Evolutionary conservation across 2,329 filamentous ascomycete genomes (phyloP).

Genomic region (Plenodomus biglobosus): DNA sequence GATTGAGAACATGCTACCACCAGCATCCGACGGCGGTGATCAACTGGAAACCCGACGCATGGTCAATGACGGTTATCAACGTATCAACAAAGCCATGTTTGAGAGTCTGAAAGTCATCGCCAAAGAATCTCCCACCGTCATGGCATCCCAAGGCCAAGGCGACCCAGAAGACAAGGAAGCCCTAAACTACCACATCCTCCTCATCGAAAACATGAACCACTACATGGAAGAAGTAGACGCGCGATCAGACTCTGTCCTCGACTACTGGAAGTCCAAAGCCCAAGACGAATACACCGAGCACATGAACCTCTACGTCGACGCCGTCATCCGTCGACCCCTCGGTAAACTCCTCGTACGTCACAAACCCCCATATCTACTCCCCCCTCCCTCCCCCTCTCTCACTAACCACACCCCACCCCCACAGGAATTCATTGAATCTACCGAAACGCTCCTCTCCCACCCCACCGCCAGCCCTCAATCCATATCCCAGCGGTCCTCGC

Average conservation of each 20-base stretch:
- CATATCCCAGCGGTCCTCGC: constrained; percentile 78
- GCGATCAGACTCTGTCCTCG: constrained; percentile 71
- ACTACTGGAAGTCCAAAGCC: constrained; percentile 80
- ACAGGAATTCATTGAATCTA: constrained; percentile 82
- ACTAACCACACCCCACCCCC: not conserved
- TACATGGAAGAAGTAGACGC: constrained; percentile 89
- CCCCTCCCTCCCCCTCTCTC: too few species aligned
- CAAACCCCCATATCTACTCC: too few species aligned
- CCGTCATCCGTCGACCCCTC: constrained; percentile 84
- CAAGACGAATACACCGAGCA: constrained; percentile 80
- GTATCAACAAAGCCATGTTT: constrained; percentile 93
- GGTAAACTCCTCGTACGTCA: constrained; percentile 73
- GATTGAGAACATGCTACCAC: constrained; percentile 76
- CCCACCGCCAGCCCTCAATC: constrained; percentile 52
- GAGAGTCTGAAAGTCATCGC: constrained; percentile 96
- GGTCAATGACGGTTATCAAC: constrained; percentile 83
- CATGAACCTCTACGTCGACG: constrained; percentile 80
- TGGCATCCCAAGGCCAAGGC: constrained; percentile 55
- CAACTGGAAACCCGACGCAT: constrained; percentile 69
- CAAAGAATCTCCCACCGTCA: constrained; percentile 60
- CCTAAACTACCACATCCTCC: constrained; percentile 92
- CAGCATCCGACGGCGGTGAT: constrained; percentile 55
- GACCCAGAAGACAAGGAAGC: constrained; percentile 92
- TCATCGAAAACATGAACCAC: constrained; percentile 99
- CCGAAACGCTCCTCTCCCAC: constrained; percentile 69